Evolutionary conservation across 768 basidiomycete genomes (phyloP).

Genomic region (Termitomyces sp.): DNA sequence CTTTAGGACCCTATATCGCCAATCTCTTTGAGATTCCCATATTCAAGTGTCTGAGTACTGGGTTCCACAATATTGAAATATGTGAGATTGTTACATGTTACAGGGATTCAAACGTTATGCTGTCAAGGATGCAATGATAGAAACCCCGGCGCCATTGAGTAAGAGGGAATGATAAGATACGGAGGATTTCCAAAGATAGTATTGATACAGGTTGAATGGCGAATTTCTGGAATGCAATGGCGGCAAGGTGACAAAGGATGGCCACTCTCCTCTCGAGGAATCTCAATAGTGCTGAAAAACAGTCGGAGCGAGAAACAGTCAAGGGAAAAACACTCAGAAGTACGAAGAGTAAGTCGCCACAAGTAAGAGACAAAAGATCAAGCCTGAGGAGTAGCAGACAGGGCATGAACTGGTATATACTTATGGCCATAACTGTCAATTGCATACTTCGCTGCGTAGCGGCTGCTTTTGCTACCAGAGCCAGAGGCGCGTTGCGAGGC

Average conservation of each 20-base stretch:
- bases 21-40: not conserved
- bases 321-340: conserved; percentile 1
- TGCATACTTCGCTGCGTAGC: conserved; percentile 1
- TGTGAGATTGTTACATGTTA: not conserved
- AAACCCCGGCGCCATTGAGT: not conserved
- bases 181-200: too few relatives aligned
- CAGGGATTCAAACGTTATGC: not conserved
- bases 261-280: not conserved
- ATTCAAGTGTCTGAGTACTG: not conserved
- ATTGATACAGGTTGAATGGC: too few relatives aligned
- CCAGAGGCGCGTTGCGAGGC: conserved; percentile 7
- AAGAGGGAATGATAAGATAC: not conserved
- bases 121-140: not conserved
- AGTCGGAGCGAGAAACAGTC: conserved; percentile 4
- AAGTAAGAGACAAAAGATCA: not conserved
- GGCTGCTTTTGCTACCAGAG: conserved; percentile 5
- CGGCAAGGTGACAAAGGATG: not conserved
- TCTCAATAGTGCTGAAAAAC: conserved; percentile 4
- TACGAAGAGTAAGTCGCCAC: not conserved
- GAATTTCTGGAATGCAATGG: not conserved
- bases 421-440: not conserved
- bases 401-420: not conserved
- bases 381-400: not conserved
- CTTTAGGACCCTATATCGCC: not conserved
- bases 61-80: not conserved